Evolutionary conservation across 352 stramenopile species (phyloP), one percentile per base, ranked within the genome.

Genomic region (Aphanomyces stellatus): DNA sequence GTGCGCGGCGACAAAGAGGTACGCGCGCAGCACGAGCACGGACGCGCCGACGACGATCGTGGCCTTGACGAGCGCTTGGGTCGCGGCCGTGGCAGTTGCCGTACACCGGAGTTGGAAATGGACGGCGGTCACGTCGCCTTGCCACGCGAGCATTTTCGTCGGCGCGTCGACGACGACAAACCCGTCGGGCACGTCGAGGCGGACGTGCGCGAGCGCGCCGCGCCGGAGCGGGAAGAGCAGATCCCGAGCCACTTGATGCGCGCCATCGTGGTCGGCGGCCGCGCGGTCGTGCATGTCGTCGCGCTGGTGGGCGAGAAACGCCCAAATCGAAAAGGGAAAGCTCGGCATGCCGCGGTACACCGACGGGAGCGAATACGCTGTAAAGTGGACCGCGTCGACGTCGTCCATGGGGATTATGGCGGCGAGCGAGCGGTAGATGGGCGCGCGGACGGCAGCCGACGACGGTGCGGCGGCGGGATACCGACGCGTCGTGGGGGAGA

Each of bases 181-280:
- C n/a, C 84, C 82, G 37, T 69, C 72, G 0, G 84, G 84, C 0
- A 74, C 72, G 59, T 88, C 80, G 22, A 92, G 66, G n/a, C 79
- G 90, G 5, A 92, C 79, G 59, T 92, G 84, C 10, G 90, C 80
- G n/a, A 92, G 69, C 34, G 84, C 84, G 37, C 84, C 84, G 6
- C 84, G 81, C 69, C 84, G 84, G 33, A 92, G 72, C 24, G 83
- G 66, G 17, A 90, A 49, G 61, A 91, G 87, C 19, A 79, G 74
- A 56, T 90, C 80, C 1, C 87, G 65, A 6, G 81, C 85, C 13
- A 90, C 65, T 55, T 81, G 76, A 6, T 61, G 56, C 0, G 76
- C 67, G 28, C 74, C 69, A 5, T 76, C 73, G 31, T 85, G 71
- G 7, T 79, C 69, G 1, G 65, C 74, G 35, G 76, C 64, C 1